These are phyloP conservation scores for Xerocomus spinulosus DNA, from an alignment of 768 basidiomycete genomes.

Conservation along the genomic window DNA sequence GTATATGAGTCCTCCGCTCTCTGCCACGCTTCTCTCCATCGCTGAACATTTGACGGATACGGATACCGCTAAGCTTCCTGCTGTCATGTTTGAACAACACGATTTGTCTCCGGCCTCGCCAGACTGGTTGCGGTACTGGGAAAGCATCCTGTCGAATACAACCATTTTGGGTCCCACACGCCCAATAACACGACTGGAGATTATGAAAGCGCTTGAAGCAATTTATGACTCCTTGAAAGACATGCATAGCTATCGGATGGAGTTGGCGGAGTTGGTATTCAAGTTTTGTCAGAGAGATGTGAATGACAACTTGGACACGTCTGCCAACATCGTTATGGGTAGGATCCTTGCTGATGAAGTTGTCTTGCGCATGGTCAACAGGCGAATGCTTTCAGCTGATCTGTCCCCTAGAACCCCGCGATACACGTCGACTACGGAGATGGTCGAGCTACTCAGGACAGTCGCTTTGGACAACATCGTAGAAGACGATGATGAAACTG, in stretches of 20 bases:
- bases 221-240: constrained; percentile 68
- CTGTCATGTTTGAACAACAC: constrained; percentile 61
- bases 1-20: constrained; percentile 56
- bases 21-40: constrained; percentile 58
- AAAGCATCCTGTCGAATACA: constrained; percentile 47
- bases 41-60: constrained; percentile 65
- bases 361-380: constrained; percentile 50
- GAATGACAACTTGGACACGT: constrained; percentile 25
- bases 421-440: constrained; percentile 19
- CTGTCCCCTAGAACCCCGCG: constrained; percentile 13
- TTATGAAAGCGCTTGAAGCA: constrained; percentile 52
- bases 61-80: constrained; percentile 60
- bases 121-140: constrained; percentile 69
- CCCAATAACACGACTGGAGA: constrained; percentile 50
- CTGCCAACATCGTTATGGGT: constrained; percentile 40
- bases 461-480: constrained; percentile 34
- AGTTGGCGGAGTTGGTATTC: constrained; percentile 52
- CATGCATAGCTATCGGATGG: constrained; percentile 58
- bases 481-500: constrained; percentile 41
- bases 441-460: constrained; percentile 40
- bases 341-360: constrained; percentile 65
- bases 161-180: constrained; percentile 39
- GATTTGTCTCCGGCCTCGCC: constrained; percentile 67
- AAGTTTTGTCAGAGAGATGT: constrained; percentile 41
- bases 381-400: constrained; percentile 13